These are phyloP conservation scores for Cardamine resedifolia DNA, from an alignment of 345 rosid genomes.

Conservation along the genomic window DNA sequence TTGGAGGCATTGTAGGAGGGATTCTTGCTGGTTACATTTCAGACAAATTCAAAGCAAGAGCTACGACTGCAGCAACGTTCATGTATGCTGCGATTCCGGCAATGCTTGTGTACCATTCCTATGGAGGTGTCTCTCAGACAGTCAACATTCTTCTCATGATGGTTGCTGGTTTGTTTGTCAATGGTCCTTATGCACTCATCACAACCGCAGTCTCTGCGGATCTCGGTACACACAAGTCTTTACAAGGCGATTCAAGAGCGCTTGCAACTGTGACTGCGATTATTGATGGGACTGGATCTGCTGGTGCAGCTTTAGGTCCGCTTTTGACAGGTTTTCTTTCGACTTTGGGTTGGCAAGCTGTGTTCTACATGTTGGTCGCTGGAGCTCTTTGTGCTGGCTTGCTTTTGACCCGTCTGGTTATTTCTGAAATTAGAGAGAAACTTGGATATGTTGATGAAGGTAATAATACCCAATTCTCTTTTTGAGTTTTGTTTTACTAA, in stretches of 20 bases:
- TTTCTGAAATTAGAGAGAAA: conserved; percentile 41
- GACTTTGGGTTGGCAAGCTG: conserved; percentile 69
- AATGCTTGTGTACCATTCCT: conserved; percentile 68
- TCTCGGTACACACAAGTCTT: conserved; percentile 87
- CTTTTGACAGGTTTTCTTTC: conserved; percentile 88
- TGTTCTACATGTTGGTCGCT: conserved; percentile 67
- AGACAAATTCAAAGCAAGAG: conserved; percentile 79
- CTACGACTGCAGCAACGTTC: conserved; percentile 80
- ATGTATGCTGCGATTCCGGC: conserved; percentile 87
- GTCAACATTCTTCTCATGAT: conserved; percentile 80
- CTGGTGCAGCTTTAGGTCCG: conserved; percentile 93
- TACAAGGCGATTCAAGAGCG: conserved; percentile 87
- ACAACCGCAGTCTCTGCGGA: conserved; percentile 97
- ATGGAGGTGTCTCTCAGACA: conserved; percentile 62
- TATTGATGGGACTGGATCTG: conserved; percentile 91
- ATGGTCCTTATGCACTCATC: conserved; percentile 95
- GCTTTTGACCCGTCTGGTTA: conserved; percentile 66
- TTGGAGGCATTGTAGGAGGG: conserved; percentile 91
- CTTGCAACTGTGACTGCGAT: conserved; percentile 94
- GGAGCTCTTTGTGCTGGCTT: conserved; percentile 80
- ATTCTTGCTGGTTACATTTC: conserved; percentile 80
- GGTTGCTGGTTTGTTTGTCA: conserved; percentile 78
- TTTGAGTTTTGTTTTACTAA: not conserved
- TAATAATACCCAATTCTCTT: conserved; percentile 38
- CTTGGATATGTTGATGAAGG: conserved; percentile 52